Evolutionary conservation across 202 grass and related monocot genomes (phyloP), one percentile per base, ranked within the genome.

Genomic region (Dendrocalamus latiflorus): DNA sequence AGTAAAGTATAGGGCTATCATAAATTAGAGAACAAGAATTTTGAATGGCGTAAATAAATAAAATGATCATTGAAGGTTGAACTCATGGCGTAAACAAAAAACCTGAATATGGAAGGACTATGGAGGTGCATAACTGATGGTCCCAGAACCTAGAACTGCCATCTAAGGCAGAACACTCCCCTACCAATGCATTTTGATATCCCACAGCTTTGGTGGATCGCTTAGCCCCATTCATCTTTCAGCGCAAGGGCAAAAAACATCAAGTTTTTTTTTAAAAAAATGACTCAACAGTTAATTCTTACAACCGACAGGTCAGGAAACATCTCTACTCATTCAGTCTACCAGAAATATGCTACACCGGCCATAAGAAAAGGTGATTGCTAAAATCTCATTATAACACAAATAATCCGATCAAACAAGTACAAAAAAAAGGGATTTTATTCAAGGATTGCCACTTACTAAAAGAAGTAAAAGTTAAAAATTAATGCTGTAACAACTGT

Each of bases 361-460:
- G 18, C 25, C 39, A 65, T 62, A 2, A 62, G n/a, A 37, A 64
- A 61, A 25, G 24, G 34, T 26, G 25, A 83, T 20, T 39, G 20
- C 25, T 25, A n/a, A 61, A 38, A 50, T 37, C 45, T 60, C 54
- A 49, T 14, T 67, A 82, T 18, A 77, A 59, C 51, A 28, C 10
- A 85, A 74, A 25, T 43, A 61, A 81, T 55, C 30, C 68, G 12
- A 18, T 48, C 22, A 79, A 71, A 33, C 8, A 75, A 66, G 48
- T 68, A 55, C 26, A 81, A 80, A 65, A 48, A 50, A 55, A n/a
- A n/a, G 1, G 42, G n/a, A 57, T 30, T 77, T 84, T 48, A 70
- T 1, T 13, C 21, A 14, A 12, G 42, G 43, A 70, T 68, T 53
- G 45, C 21, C 41, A 28, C 34, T 74, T 69, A 38, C 2, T 5